Evolutionary conservation across 129 eudicot genomes (phyloP), one percentile per base, ranked within the genome.

Genomic region (Chrysanthemum lavandulifolium): DNA sequence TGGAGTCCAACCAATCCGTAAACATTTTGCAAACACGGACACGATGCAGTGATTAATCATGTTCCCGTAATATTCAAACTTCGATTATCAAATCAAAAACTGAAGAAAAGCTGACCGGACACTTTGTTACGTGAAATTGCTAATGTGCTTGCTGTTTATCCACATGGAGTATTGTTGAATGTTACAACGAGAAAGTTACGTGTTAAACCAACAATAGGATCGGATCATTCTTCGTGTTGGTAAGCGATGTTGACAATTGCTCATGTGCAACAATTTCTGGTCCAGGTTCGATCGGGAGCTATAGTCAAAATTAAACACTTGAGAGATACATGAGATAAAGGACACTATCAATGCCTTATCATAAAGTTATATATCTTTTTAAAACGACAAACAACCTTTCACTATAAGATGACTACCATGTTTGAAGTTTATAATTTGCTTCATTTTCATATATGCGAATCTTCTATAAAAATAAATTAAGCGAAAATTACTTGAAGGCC

Each of bases 221-320:
- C 10, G 45, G 68, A 59, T 15, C 21, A 5, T 58, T 72, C 56
- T 10, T 43, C 21, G 59, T 13, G 58, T 60, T 19, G 76, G 48
- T 23, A 58, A 72, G n/a, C n/a, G 58, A 45, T 61, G 69, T 73
- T 13, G 50, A 60, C 60, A 2, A 61, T 27, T 62, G 40, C 50
- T 64, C 65, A 21, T 29, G 40, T 49, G 31, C 5, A 4, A 40
- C 1, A 40, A 23, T 60, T 73, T 25, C 31, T 61, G 13, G 73
- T 68, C 23, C 7, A 48, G 4, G 66, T 61, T 60, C 13, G 51
- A 73, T 31, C 52, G 0, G n/a, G 40, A 73, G 52, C 27, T 61
- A 6, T 40, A 61, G 66, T 74, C 72, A 65, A 53, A 65, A 52
- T 36, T 52, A 15, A 53, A 52, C 5, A 31, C 49, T 63, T 62